phyloP scores from a whole-genome alignment of 2,329 filamentous ascomycete species.

The Nemania serpens region DNA sequence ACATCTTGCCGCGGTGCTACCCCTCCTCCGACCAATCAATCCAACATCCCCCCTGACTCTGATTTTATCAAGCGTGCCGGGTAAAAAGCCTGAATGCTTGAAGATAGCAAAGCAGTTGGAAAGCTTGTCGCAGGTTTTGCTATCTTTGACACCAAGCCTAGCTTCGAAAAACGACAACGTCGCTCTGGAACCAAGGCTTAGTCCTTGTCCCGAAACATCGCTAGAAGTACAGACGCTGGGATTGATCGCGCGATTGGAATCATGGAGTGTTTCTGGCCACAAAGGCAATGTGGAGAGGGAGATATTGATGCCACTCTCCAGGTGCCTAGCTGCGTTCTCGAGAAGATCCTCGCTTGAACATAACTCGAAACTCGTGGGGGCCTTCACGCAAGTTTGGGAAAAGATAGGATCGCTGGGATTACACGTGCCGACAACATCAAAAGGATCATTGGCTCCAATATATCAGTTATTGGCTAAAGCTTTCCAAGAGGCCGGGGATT shows the following conservation, averaged over 20 bases:
- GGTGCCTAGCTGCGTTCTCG: slow-evolving; percentile 65
- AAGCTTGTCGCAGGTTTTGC: slow-evolving; percentile 64
- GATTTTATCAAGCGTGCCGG: slow-evolving; percentile 53
- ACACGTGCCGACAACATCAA: slow-evolving; percentile 44
- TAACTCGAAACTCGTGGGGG: slow-evolving; percentile 47
- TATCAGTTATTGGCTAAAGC: slow-evolving; percentile 59
- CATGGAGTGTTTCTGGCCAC: slow-evolving; percentile 68
- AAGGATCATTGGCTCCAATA: slow-evolving; percentile 51
- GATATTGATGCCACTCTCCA: slow-evolving; percentile 66
- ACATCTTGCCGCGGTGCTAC: slow-evolving; percentile 61
- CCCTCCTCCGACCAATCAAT: slow-evolving; percentile 57
- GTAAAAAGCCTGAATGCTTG: slow-evolving; percentile 50
- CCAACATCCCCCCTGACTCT: slow-evolving; percentile 63
- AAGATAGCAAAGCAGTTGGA: slow-evolving; percentile 71
- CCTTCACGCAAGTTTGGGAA: slow-evolving; percentile 45
- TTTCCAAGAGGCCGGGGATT: slow-evolving; percentile 51
- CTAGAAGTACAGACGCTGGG: slow-evolving; percentile 69
- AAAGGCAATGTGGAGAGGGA: slow-evolving; percentile 65
- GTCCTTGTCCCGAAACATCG: slow-evolving; percentile 59
- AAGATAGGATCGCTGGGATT: slow-evolving; percentile 45
- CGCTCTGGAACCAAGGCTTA: slow-evolving; percentile 58
- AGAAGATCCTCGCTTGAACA: slow-evolving; percentile 52
- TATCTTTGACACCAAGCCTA: slow-evolving; percentile 70
- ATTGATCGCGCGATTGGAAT: slow-evolving; percentile 63
- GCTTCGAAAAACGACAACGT: slow-evolving; percentile 64